phyloP scores from a whole-genome alignment of 2,329 filamentous ascomycete species.

The Trichoderma sp. region DNA sequence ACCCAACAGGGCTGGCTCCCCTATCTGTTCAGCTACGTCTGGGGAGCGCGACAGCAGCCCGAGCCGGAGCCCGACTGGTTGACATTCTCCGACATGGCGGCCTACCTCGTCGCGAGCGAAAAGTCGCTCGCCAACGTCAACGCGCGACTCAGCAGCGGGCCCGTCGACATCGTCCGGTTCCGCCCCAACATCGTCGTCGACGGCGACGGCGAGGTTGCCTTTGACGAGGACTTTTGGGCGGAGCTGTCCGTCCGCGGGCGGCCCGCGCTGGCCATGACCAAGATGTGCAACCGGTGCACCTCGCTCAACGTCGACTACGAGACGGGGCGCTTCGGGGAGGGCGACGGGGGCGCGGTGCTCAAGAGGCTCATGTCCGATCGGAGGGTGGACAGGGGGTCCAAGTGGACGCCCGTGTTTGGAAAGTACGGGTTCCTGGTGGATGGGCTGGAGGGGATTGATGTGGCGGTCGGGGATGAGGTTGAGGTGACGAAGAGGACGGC shows the following conservation, averaged over 20 bases:
- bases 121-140: constrained; percentile 71
- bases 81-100: constrained; percentile 73
- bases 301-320: constrained; percentile 73
- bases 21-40: constrained; percentile 41
- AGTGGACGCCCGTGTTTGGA: constrained; percentile 72
- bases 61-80: constrained; percentile 52
- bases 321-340: constrained; percentile 61
- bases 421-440: constrained; percentile 65
- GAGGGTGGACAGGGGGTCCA: constrained; percentile 68
- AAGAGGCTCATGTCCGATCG: constrained; percentile 72
- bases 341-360: constrained; percentile 62
- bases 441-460: constrained; percentile 34
- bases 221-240: constrained; percentile 74
- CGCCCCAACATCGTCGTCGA: constrained; percentile 72
- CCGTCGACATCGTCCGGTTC: constrained; percentile 68
- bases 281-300: constrained; percentile 69
- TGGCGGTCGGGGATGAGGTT: constrained; percentile 61
- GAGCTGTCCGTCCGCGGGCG: constrained; percentile 53
- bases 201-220: constrained; percentile 53
- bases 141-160: constrained; percentile 52
- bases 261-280: constrained; percentile 60
- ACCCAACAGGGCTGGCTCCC: constrained; percentile 42
- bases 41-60: constrained; percentile 10
- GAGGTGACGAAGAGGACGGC: constrained; percentile 52
- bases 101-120: constrained; percentile 71